phyloP scores from a whole-genome alignment of 2,329 filamentous ascomycete species.

The Xylaria sp. region DNA sequence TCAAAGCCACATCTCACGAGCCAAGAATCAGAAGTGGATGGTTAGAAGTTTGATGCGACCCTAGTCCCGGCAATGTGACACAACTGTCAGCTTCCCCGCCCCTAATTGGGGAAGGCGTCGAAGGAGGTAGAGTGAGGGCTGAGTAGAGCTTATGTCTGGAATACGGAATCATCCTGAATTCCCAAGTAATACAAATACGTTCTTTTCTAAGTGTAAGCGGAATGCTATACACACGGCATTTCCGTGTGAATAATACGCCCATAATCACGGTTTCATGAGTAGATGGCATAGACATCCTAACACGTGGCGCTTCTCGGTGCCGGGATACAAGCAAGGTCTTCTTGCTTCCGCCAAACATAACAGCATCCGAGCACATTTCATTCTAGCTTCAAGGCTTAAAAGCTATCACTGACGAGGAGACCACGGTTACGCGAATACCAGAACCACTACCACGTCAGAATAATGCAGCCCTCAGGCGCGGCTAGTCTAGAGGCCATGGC shows the following conservation, averaged over 20 bases:
- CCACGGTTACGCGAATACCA: not conserved
- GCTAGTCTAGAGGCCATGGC: not conserved
- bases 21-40: not conserved
- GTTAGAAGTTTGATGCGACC: not conserved
- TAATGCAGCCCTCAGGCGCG: conserved; percentile 26
- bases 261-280: conserved; percentile 1
- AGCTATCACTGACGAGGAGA: not conserved
- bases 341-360: not conserved
- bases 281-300: not conserved
- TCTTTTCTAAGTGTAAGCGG: conserved; percentile 14
- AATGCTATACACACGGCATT: conserved; percentile 1
- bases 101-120: not conserved
- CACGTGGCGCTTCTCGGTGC: not conserved
- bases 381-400: not conserved
- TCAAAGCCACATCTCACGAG: not conserved
- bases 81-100: conserved; percentile 11
- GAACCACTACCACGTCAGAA: not conserved
- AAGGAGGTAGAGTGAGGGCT: not conserved
- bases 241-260: not conserved
- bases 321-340: not conserved
- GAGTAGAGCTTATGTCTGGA: conserved; percentile 10
- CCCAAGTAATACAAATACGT: conserved; percentile 25
- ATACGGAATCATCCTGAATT: conserved; percentile 14
- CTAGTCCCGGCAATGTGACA: conserved; percentile 17
- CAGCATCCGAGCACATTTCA: not conserved